Conservation (phyloP, 2,329 filamentous ascomycete species). For the Tolypocladium pustulatum region DNA sequence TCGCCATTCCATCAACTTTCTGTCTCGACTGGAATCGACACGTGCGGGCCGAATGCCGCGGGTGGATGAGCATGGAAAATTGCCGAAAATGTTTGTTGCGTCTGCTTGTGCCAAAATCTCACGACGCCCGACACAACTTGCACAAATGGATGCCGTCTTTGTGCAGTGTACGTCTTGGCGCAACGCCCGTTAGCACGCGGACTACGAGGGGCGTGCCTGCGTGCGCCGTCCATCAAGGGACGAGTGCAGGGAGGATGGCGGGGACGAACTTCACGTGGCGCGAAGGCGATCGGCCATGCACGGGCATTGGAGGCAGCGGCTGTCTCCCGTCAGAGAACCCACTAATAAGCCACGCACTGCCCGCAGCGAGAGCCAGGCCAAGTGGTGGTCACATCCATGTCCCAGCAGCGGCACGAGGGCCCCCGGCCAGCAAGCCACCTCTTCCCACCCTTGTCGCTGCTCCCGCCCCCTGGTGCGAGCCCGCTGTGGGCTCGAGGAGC, state of each 20-base stretch:
- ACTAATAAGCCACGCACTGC: neutral
- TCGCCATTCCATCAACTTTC: neutral
- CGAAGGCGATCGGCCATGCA: neutral
- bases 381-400: neutral
- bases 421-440: slow-evolving; percentile 15
- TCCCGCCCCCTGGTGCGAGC: neutral
- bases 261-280: slow-evolving; percentile 5
- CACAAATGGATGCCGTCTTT: neutral
- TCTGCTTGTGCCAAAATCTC: neutral
- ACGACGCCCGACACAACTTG: neutral
- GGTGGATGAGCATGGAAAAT: neutral
- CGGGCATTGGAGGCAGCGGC: neutral
- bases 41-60: neutral
- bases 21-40: neutral
- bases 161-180: neutral
- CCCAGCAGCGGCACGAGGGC: slow-evolving; percentile 16
- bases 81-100: neutral
- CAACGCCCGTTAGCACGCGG: neutral
- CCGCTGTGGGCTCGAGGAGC: neutral
- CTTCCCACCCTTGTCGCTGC: slow-evolving; percentile 5
- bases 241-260: neutral
- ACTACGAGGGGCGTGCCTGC: neutral
- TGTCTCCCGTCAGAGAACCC: neutral
- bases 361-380: neutral
- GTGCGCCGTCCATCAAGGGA: neutral